Conservation (phyloP, 1,139 yeast genomes). For the Tardiomyces digboiensis region DNA sequence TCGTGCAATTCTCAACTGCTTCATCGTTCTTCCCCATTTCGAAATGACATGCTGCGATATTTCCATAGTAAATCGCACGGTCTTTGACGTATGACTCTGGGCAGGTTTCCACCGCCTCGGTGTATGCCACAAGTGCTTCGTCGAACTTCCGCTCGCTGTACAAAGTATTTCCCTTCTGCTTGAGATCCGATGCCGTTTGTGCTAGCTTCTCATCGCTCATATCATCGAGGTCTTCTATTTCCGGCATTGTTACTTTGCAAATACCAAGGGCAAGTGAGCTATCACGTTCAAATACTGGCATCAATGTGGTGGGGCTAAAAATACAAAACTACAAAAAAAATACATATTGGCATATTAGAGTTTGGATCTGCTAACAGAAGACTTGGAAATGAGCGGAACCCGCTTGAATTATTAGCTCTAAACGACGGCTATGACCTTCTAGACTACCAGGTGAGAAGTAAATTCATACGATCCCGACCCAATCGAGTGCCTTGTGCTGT, state of each 20-base stretch:
- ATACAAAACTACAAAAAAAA: neutral
- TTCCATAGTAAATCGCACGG: slow-evolving; percentile 62
- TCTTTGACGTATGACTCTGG: slow-evolving; percentile 31
- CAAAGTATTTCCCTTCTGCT: slow-evolving; percentile 53
- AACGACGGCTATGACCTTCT: too few relatives aligned
- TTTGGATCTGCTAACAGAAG: too few relatives aligned
- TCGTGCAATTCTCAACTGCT: slow-evolving; percentile 57
- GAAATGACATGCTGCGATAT: slow-evolving; percentile 70
- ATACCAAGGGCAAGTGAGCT: neutral
- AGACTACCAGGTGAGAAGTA: neutral
- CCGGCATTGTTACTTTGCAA: neutral
- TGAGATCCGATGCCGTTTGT: slow-evolving; percentile 40
- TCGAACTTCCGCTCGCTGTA: slow-evolving; percentile 45
- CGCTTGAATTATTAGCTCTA: too few relatives aligned
- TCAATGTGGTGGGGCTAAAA: neutral
- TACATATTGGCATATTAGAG: too few relatives aligned
- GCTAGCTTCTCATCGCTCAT: slow-evolving; percentile 13
- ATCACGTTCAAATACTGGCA: neutral
- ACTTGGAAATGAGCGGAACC: too few relatives aligned
- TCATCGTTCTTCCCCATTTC: slow-evolving; percentile 65
- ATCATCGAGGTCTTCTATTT: neutral
- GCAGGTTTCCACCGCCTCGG: slow-evolving; percentile 45
- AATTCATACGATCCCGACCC: neutral
- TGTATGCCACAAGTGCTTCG: slow-evolving; percentile 53
- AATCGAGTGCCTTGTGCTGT: neutral